phyloP scores from a whole-genome alignment of 306 rosid species.

The Pyrus bretschneideri region DNA sequence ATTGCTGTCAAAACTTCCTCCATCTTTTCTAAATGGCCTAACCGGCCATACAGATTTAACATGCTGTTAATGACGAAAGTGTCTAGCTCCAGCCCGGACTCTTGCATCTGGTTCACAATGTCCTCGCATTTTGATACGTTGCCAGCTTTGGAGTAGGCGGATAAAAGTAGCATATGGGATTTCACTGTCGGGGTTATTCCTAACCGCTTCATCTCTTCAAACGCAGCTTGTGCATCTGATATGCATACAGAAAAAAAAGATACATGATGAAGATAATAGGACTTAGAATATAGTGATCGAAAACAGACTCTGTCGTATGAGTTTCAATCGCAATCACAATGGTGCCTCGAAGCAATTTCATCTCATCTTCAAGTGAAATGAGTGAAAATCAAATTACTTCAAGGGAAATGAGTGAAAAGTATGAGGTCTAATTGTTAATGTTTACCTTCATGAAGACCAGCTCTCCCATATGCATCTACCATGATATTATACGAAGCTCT shows the following conservation, averaged over 20 bases:
- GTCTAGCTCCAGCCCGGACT: slow-evolving; percentile 68
- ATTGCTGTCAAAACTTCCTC: slow-evolving; percentile 64
- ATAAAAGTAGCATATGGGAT: slow-evolving; percentile 87
- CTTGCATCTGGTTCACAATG: slow-evolving; percentile 60
- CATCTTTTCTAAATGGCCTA: slow-evolving; percentile 71
- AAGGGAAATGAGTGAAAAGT: not conserved
- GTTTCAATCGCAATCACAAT: not conserved
- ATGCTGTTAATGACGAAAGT: slow-evolving; percentile 75
- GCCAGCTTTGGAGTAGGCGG: slow-evolving; percentile 68
- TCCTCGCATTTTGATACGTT: slow-evolving; percentile 69
- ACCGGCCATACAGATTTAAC: slow-evolving; percentile 74
- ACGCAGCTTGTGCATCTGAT: slow-evolving; percentile 64
- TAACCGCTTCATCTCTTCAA: slow-evolving; percentile 71
- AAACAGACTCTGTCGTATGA: not conserved
- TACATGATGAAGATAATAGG: not conserved
- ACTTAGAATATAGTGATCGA: not conserved
- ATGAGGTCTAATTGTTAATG: not conserved
- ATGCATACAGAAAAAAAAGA: not conserved
- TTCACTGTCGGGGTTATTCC: slow-evolving; percentile 90
- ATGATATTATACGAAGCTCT: slow-evolving; percentile 86
- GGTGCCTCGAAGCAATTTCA: not conserved
- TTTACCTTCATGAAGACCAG: slow-evolving; percentile 81
- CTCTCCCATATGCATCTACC: slow-evolving; percentile 96
- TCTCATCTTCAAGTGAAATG: not conserved
- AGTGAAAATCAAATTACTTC: not conserved